These are phyloP conservation scores for Pseudophaeomoniella oleicola DNA, from an alignment of 2,329 filamentous ascomycete species.

Conservation along the genomic window DNA sequence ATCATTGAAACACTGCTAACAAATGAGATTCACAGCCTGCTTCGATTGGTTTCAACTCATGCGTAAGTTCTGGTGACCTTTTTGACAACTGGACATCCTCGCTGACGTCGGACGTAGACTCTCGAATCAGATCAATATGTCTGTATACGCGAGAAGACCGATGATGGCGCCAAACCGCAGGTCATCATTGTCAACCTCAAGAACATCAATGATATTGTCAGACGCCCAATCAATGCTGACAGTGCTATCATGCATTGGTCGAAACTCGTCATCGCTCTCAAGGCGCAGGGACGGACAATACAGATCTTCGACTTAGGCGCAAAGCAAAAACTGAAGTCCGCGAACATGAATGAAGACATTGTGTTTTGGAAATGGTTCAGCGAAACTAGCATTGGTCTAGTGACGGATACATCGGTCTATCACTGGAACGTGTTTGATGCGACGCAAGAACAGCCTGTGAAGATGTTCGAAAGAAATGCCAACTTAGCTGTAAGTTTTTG, in stretches of 20 bases:
- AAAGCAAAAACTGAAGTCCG: slow-evolving; percentile 93
- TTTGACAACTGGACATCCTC: slow-evolving; percentile 9
- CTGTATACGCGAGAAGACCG: slow-evolving; percentile 87
- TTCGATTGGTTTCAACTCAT: slow-evolving; percentile 77
- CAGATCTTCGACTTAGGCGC: slow-evolving; percentile 93
- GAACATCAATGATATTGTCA: slow-evolving; percentile 89
- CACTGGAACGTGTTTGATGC: slow-evolving; percentile 96
- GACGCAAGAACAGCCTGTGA: slow-evolving; percentile 62
- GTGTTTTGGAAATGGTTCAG: slow-evolving; percentile 99
- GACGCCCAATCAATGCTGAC: slow-evolving; percentile 93
- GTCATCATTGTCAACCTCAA: slow-evolving; percentile 97
- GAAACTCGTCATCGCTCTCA: slow-evolving; percentile 89
- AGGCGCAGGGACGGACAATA: slow-evolving; percentile 82
- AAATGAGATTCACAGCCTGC: slow-evolving; percentile 35
- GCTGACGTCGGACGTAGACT: slow-evolving; percentile 45
- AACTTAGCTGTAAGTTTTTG: slow-evolving; percentile 59
- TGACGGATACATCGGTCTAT: slow-evolving; percentile 82
- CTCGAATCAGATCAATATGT: slow-evolving; percentile 95
- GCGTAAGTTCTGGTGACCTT: slow-evolving; percentile 40
- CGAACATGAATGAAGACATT: slow-evolving; percentile 92
- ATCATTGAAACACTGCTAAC: slow-evolving; percentile 8
- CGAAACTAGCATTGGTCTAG: slow-evolving; percentile 71
- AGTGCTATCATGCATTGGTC: slow-evolving; percentile 99
- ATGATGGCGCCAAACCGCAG: slow-evolving; percentile 62
- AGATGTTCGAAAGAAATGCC: slow-evolving; percentile 87